A percentile compares a stretch with the other conserved stretches of the same genome.
phyloP scores from a whole-genome alignment of 2,329 filamentous ascomycete genomes.

The Rosellinia necatrix region DNA sequence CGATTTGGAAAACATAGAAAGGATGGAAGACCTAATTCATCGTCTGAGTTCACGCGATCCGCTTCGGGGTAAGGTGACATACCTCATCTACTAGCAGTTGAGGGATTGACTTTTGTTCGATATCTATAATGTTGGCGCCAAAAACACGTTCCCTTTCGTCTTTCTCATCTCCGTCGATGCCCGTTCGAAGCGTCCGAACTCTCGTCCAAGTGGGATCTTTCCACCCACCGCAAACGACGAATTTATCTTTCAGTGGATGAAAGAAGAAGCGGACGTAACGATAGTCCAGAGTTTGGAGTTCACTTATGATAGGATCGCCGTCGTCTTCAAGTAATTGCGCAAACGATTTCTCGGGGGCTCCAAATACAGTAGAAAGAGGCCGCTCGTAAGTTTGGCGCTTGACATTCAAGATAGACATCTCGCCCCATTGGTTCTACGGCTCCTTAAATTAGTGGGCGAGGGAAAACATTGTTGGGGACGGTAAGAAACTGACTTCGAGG shows the following conservation, averaged over 20 bases:
- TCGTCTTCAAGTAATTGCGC: slow-evolving; percentile 64
- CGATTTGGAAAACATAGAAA: slow-evolving; percentile 97
- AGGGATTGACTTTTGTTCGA: slow-evolving; percentile 82
- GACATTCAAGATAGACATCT: slow-evolving; percentile 79
- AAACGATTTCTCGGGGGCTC: slow-evolving; percentile 64
- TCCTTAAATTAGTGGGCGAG: neutral
- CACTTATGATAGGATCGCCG: slow-evolving; percentile 75
- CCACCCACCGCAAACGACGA: slow-evolving; percentile 85
- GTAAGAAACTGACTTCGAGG: slow-evolving; percentile 66
- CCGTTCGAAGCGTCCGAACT: slow-evolving; percentile 72
- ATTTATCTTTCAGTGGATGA: slow-evolving; percentile 87
- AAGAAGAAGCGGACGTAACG: slow-evolving; percentile 93
- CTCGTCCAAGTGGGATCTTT: slow-evolving; percentile 90
- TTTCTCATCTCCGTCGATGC: slow-evolving; percentile 88
- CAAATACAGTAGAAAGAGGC: slow-evolving; percentile 67
- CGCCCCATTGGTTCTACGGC: slow-evolving; percentile 86
- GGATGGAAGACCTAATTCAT: slow-evolving; percentile 80
- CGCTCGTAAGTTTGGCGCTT: slow-evolving; percentile 58
- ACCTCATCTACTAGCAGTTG: slow-evolving; percentile 90
- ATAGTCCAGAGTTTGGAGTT: slow-evolving; percentile 83
- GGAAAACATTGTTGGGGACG: neutral
- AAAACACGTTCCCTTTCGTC: slow-evolving; percentile 83
- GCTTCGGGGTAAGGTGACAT: slow-evolving; percentile 23
- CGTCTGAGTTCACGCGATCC: slow-evolving; percentile 21
- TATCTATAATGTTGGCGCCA: slow-evolving; percentile 87